A percentile compares a stretch with the other conserved stretches of the same genome.
phyloP scores from a whole-genome alignment of 2,329 filamentous ascomycete genomes.

The Fusarium coffeatum region DNA sequence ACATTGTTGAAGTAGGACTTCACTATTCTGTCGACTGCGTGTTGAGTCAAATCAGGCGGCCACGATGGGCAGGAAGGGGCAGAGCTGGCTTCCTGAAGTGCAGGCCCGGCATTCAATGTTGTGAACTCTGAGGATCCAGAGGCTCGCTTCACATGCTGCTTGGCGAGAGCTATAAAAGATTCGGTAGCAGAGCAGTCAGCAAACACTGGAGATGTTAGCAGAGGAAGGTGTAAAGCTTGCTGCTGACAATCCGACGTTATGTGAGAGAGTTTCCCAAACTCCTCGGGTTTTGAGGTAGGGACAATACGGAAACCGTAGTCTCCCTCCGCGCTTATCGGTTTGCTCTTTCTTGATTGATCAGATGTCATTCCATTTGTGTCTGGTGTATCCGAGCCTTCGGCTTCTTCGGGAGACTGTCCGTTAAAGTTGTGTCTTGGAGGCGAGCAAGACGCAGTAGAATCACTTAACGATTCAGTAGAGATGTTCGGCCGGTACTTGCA shows the following conservation, averaged over 20 bases:
- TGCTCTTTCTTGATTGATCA: neutral
- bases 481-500: slow-evolving; percentile 20
- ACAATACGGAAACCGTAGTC: slow-evolving; percentile 1
- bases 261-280: slow-evolving; percentile 65
- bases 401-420: neutral
- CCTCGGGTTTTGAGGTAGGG: slow-evolving; percentile 58
- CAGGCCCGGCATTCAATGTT: slow-evolving; percentile 66
- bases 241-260: slow-evolving; percentile 71
- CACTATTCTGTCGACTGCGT: slow-evolving; percentile 60
- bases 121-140: slow-evolving; percentile 69
- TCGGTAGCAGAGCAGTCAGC: slow-evolving; percentile 72
- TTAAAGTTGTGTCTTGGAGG: neutral
- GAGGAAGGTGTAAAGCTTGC: slow-evolving; percentile 47
- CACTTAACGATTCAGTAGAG: neutral
- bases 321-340: neutral
- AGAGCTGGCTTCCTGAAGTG: slow-evolving; percentile 66
- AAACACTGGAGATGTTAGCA: slow-evolving; percentile 58
- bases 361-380: neutral
- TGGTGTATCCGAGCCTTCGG: neutral
- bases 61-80: slow-evolving; percentile 51
- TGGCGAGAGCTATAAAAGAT: slow-evolving; percentile 70
- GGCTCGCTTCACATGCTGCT: slow-evolving; percentile 67
- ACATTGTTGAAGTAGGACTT: slow-evolving; percentile 71
- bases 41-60: slow-evolving; percentile 52
- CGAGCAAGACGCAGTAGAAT: neutral